A percentile compares a stretch with the other conserved stretches of the same genome.
Evolutionary conservation across 306 rosid genomes (phyloP).

Genomic region (Alnus rubra): DNA sequence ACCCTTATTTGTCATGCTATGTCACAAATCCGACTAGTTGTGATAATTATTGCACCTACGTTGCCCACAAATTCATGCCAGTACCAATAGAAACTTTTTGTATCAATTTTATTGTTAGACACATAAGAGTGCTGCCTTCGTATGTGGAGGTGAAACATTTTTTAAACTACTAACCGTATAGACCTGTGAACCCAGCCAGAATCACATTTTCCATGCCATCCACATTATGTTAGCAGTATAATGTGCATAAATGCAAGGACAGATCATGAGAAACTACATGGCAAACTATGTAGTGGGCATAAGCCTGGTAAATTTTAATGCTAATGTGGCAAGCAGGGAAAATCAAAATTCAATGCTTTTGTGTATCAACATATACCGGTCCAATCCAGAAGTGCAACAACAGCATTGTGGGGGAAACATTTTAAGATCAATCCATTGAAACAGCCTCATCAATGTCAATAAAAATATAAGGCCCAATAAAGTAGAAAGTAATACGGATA

Average conservation of each 20-base stretch:
- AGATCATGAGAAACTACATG: neutral
- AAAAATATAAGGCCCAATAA: neutral
- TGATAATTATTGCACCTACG: neutral
- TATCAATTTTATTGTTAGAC: neutral
- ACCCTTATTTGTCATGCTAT: too few relatives aligned
- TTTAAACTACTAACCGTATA: too few relatives aligned
- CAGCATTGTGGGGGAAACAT: neutral
- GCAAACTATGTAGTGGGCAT: neutral
- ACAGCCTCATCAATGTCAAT: neutral
- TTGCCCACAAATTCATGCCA: neutral
- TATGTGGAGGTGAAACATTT: constrained; percentile 27
- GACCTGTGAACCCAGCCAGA: neutral
- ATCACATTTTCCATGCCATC: constrained; percentile 37
- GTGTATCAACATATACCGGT: too few relatives aligned
- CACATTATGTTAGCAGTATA: neutral
- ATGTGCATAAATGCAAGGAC: neutral
- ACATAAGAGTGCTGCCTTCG: constrained; percentile 2
- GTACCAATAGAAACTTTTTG: neutral
- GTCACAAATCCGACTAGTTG: neutral
- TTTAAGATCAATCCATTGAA: neutral
- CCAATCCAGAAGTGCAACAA: too few relatives aligned
- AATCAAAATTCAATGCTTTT: too few relatives aligned
- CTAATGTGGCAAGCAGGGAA: too few relatives aligned
- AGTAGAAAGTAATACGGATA: neutral
- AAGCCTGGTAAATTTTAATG: too few relatives aligned